Percentiles rank a stretch among this genome's conserved stretches.
These are phyloP conservation scores for Diaporthe eres DNA, from an alignment of 2,329 filamentous ascomycete species.

Conservation along the genomic window DNA sequence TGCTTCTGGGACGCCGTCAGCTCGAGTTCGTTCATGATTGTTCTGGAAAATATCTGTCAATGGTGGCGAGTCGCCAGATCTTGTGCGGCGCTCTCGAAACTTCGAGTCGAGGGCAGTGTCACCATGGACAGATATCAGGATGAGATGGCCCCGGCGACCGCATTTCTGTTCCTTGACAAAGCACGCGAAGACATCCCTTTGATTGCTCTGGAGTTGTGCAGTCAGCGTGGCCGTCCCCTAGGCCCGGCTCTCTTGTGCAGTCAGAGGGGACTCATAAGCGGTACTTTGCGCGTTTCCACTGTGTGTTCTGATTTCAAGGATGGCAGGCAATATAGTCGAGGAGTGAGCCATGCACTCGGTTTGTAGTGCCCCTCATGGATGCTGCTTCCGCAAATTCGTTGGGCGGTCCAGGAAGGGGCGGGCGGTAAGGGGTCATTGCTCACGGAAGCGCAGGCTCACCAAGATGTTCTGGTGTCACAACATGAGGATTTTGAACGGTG, in stretches of 20 bases:
- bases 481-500: not conserved
- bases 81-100: not conserved
- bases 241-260: not conserved
- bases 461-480: not conserved
- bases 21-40: not conserved
- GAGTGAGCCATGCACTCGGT: not conserved
- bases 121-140: not conserved
- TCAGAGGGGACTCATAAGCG: not conserved
- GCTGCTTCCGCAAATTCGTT: constrained; percentile 3
- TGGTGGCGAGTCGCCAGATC: not conserved
- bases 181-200: not conserved
- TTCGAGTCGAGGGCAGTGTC: not conserved
- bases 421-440: not conserved
- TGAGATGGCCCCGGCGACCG: not conserved
- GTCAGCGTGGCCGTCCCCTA: not conserved
- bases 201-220: not conserved
- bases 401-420: not conserved
- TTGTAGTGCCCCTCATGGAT: not conserved
- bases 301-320: not conserved
- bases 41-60: not conserved
- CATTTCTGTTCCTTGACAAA: not conserved
- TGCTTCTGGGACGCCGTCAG: not conserved
- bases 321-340: not conserved
- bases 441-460: not conserved
- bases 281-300: not conserved